phyloP scores from a whole-genome alignment of 2,329 filamentous ascomycete genomes.

The Alternaria gansuensis region DNA sequence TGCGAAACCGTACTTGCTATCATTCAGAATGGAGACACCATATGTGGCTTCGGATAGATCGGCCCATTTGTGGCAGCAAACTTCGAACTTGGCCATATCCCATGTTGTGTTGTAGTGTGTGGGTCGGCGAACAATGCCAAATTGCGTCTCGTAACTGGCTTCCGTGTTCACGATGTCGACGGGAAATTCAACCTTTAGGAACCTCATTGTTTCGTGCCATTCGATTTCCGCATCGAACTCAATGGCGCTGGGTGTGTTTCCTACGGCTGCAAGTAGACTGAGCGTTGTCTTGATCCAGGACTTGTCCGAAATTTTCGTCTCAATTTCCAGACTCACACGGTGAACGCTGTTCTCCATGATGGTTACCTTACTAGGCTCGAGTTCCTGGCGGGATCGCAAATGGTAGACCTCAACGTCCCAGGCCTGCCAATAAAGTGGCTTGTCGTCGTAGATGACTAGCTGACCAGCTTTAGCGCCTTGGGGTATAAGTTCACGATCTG shows the following conservation, averaged over 20 bases:
- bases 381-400: slow-evolving; percentile 81
- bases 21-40: slow-evolving; percentile 91
- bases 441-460: slow-evolving; percentile 94
- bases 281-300: slow-evolving; percentile 89
- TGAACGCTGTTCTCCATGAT: slow-evolving; percentile 77
- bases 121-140: slow-evolving; percentile 84
- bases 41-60: slow-evolving; percentile 89
- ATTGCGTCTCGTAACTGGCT: slow-evolving; percentile 94
- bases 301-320: slow-evolving; percentile 85
- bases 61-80: slow-evolving; percentile 94
- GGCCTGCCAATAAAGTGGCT: slow-evolving; percentile 95
- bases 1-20: slow-evolving; percentile 95
- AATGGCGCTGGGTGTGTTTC: slow-evolving; percentile 72
- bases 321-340: slow-evolving; percentile 81
- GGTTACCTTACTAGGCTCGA: slow-evolving; percentile 72
- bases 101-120: slow-evolving; percentile 98
- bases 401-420: slow-evolving; percentile 99
- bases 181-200: slow-evolving; percentile 98
- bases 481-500: slow-evolving; percentile 79
- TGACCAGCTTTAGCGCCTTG: slow-evolving; percentile 81
- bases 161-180: slow-evolving; percentile 90
- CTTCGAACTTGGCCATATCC: slow-evolving; percentile 98
- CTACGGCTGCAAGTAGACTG: slow-evolving; percentile 74
- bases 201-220: slow-evolving; percentile 97
- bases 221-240: slow-evolving; percentile 88